Conservation (phyloP, 768 basidiomycete species). For the Trametes punicea region DNA sequence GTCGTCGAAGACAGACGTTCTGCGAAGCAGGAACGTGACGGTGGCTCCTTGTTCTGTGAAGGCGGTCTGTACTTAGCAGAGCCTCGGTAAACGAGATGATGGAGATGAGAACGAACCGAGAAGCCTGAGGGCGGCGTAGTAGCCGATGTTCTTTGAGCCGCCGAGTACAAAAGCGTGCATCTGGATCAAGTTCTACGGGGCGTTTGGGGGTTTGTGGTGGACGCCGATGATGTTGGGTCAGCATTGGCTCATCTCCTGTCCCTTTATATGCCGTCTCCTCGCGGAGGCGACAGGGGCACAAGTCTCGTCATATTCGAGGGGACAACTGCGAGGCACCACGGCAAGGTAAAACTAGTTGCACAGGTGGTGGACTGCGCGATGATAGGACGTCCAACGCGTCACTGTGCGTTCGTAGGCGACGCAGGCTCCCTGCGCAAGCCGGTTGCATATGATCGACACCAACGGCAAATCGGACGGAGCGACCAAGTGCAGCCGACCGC, state of each 20-base stretch:
- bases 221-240: not conserved
- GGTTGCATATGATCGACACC: too few species aligned
- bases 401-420: too few species aligned
- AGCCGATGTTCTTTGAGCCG: conserved; percentile 41
- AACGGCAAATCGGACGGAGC: too few species aligned
- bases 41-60: conserved; percentile 50
- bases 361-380: too few species aligned
- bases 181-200: not conserved
- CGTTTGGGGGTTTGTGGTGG: not conserved
- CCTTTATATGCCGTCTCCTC: too few species aligned
- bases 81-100: not conserved
- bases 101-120: conserved; percentile 26
- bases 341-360: too few species aligned
- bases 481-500: too few species aligned
- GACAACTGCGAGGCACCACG: too few species aligned
- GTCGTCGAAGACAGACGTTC: conserved; percentile 47
- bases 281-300: too few species aligned
- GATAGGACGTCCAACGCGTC: too few species aligned
- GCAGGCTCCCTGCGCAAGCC: too few species aligned
- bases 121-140: conserved; percentile 31
- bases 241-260: not conserved
- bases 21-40: conserved; percentile 63
- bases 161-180: conserved; percentile 36
- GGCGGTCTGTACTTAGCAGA: not conserved
- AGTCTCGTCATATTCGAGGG: too few species aligned